Conservation (phyloP, 768 basidiomycete species). For the Lentinula raphanica region DNA sequence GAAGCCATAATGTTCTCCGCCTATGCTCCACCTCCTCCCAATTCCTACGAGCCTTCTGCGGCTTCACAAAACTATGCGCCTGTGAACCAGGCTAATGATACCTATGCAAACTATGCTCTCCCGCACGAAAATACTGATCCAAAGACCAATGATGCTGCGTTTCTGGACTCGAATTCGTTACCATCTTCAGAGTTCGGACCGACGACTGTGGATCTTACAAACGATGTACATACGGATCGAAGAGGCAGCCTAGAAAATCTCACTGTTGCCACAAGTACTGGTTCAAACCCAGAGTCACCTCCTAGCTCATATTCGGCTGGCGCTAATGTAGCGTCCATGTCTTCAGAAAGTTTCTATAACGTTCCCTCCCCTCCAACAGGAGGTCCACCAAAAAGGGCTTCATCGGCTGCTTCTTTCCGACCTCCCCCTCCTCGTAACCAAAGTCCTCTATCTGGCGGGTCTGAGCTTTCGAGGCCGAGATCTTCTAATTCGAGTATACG, state of each 20-base stretch:
- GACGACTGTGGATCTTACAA: background rate
- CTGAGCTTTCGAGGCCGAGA: constrained; percentile 1
- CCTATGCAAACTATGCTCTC: background rate
- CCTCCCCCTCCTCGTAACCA: constrained; percentile 1
- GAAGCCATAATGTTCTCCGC: background rate
- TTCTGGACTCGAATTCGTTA: background rate
- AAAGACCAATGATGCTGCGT: background rate
- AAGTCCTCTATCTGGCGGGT: background rate
- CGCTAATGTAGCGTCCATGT: background rate
- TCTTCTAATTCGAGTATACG: constrained; percentile 5
- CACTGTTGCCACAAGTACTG: background rate
- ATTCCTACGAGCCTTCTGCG: background rate
- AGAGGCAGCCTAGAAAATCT: background rate
- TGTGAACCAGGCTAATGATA: background rate
- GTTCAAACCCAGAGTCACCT: background rate
- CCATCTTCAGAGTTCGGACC: background rate
- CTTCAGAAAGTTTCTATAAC: background rate
- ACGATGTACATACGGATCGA: background rate
- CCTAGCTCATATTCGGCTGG: background rate
- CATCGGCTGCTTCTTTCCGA: constrained; percentile 3
- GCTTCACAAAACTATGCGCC: background rate
- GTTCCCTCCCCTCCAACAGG: background rate
- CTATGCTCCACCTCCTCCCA: background rate
- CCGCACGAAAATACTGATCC: background rate
- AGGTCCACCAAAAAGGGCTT: constrained; percentile 5